These are phyloP conservation scores for Paradendryphiella salina DNA, from an alignment of 2,329 filamentous ascomycete species.

Conservation along the genomic window DNA sequence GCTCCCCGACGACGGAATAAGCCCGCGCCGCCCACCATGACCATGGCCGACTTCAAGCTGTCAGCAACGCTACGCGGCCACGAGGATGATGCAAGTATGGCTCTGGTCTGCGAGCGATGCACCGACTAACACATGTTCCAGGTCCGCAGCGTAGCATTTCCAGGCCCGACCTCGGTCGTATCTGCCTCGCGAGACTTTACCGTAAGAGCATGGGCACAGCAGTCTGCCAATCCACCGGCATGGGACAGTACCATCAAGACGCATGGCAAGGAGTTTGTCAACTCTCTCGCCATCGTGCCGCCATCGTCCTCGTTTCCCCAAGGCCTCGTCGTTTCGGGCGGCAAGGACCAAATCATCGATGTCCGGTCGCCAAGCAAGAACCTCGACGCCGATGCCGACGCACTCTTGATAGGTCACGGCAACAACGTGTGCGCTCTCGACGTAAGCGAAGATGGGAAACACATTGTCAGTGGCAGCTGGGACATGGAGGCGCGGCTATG, in stretches of 20 bases:
- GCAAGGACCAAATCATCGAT: constrained; percentile 91
- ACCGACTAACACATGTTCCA: constrained; percentile 45
- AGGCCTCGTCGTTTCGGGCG: constrained; percentile 83
- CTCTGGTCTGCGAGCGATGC: background rate
- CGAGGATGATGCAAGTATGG: constrained; percentile 76
- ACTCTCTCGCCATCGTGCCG: constrained; percentile 75
- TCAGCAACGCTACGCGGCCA: constrained; percentile 88
- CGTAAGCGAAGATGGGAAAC: constrained; percentile 70
- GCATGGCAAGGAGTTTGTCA: constrained; percentile 84
- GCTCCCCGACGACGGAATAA: constrained; percentile 20
- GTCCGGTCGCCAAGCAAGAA: constrained; percentile 72
- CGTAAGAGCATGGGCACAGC: constrained; percentile 80
- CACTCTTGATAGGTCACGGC: constrained; percentile 81
- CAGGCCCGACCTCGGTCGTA: constrained; percentile 69
- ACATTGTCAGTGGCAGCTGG: constrained; percentile 91
- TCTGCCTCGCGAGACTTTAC: constrained; percentile 92
- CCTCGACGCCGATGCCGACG: constrained; percentile 76
- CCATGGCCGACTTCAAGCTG: constrained; percentile 86
- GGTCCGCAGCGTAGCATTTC: constrained; percentile 86
- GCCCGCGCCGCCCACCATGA: constrained; percentile 56
- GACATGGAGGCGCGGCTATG: constrained; percentile 86
- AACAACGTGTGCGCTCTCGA: constrained; percentile 89
- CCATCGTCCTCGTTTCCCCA: constrained; percentile 70
- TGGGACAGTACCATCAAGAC: constrained; percentile 80
- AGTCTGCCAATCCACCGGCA: constrained; percentile 64